Evolutionary conservation across 2,329 filamentous ascomycete genomes (phyloP).

Genomic region (Aspergillus costaricaensis): DNA sequence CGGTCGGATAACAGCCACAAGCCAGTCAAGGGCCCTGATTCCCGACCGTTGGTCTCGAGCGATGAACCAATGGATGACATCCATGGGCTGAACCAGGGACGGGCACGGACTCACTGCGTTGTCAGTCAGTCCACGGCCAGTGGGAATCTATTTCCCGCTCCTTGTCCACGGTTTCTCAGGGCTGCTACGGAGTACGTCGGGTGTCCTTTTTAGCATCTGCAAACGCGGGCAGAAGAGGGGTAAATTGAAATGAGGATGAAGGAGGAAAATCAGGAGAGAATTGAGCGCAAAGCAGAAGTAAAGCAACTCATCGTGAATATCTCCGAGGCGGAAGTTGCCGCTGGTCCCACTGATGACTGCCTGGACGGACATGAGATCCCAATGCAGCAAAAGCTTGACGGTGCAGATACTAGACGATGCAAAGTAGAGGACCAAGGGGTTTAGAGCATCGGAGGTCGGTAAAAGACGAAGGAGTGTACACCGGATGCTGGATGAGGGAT

Average conservation of each 20-base stretch:
- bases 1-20: background rate
- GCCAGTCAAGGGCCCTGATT: conserved; percentile 2
- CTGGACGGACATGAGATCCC: background rate
- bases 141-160: background rate
- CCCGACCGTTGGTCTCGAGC: background rate
- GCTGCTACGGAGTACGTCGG: background rate
- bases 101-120: background rate
- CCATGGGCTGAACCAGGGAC: background rate
- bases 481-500: background rate
- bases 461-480: background rate
- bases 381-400: conserved; percentile 1
- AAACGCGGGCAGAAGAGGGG: background rate
- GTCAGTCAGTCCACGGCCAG: background rate
- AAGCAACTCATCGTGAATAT: background rate
- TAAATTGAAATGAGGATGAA: too few species aligned
- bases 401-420: too few species aligned
- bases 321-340: background rate
- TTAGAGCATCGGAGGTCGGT: too few species aligned
- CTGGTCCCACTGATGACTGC: background rate
- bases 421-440: too few species aligned
- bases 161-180: background rate
- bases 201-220: background rate
- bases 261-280: too few species aligned
- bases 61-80: background rate
- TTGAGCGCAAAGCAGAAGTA: background rate